phyloP scores from a whole-genome alignment of 2,329 filamentous ascomycete species.

The Hymenoscyphus linearis region DNA sequence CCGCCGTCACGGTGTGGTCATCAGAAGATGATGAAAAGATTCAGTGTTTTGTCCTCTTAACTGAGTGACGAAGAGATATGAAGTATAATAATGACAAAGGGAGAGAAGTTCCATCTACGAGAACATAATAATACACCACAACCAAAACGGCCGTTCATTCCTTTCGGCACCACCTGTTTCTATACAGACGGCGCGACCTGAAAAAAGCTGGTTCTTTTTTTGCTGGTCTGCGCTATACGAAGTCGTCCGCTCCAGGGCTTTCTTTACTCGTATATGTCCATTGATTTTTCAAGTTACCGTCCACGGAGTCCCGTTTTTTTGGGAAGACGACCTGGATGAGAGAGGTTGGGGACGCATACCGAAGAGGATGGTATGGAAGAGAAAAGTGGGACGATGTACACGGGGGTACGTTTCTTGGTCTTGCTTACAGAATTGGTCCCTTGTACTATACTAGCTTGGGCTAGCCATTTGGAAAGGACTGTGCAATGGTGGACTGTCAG shows the following conservation, averaged over 20 bases:
- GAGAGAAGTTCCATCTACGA: slow-evolving; percentile 11
- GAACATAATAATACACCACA: slow-evolving; percentile 3
- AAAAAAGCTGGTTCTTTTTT: slow-evolving; percentile 22
- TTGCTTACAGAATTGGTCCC: slow-evolving; percentile 12
- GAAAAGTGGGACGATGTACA: slow-evolving; percentile 7
- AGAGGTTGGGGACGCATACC: slow-evolving; percentile 12
- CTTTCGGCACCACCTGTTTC: slow-evolving; percentile 17
- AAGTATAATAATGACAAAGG: slow-evolving; percentile 8
- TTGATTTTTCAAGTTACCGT: slow-evolving; percentile 6
- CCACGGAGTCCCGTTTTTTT: slow-evolving; percentile 15
- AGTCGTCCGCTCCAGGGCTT: slow-evolving; percentile 28
- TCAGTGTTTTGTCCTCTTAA: neutral
- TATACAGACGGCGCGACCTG: slow-evolving; percentile 17
- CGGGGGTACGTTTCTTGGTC: slow-evolving; percentile 8
- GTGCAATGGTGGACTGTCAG: slow-evolving; percentile 2
- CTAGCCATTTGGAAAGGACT: slow-evolving; percentile 10
- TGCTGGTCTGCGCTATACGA: slow-evolving; percentile 19
- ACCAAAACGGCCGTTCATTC: slow-evolving; percentile 22
- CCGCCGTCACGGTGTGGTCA: slow-evolving; percentile 60
- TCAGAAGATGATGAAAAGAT: slow-evolving; percentile 33
- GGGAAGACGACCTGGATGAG: slow-evolving; percentile 7
- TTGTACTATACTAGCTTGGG: slow-evolving; percentile 7
- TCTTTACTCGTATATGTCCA: slow-evolving; percentile 20
- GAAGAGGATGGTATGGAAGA: slow-evolving; percentile 11
- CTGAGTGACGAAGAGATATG: neutral